These are phyloP conservation scores for Calonectria fujianensis DNA, from an alignment of 2,329 filamentous ascomycete species.

Conservation along the genomic window DNA sequence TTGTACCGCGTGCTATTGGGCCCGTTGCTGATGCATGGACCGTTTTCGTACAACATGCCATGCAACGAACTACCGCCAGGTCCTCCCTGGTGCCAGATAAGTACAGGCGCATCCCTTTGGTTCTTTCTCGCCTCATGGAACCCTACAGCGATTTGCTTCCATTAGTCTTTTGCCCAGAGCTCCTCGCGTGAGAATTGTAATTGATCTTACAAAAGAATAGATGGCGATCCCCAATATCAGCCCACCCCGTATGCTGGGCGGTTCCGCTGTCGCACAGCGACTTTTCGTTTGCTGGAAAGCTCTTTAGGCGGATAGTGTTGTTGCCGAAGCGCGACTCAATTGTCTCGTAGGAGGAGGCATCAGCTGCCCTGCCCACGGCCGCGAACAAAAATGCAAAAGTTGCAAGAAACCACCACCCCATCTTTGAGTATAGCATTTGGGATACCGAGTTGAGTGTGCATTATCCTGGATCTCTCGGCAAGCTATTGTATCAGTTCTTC, in stretches of 20 bases:
- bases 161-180: background rate
- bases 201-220: slow-evolving; percentile 14
- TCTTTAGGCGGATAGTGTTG: background rate
- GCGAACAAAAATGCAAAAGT: background rate
- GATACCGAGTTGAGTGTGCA: background rate
- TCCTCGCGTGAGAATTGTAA: background rate
- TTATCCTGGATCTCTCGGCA: background rate
- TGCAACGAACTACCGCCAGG: slow-evolving; percentile 21
- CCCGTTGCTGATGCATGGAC: slow-evolving; percentile 5
- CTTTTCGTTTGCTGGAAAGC: background rate
- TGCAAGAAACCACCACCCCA: background rate
- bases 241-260: slow-evolving; percentile 24
- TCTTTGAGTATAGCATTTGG: background rate
- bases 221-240: slow-evolving; percentile 19
- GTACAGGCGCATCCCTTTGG: background rate
- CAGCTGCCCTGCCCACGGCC: background rate
- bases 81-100: slow-evolving; percentile 22
- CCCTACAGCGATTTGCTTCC: background rate
- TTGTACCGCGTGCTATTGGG: slow-evolving; percentile 1
- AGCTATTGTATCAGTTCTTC: background rate
- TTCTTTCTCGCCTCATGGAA: slow-evolving; percentile 22
- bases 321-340: background rate
- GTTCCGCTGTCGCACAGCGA: background rate
- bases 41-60: slow-evolving; percentile 24
- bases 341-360: background rate